Evolutionary conservation across 148 eudicot species (phyloP), one percentile per base, ranked within the genome.

Genomic region (Rhododendron ferrugineum): DNA sequence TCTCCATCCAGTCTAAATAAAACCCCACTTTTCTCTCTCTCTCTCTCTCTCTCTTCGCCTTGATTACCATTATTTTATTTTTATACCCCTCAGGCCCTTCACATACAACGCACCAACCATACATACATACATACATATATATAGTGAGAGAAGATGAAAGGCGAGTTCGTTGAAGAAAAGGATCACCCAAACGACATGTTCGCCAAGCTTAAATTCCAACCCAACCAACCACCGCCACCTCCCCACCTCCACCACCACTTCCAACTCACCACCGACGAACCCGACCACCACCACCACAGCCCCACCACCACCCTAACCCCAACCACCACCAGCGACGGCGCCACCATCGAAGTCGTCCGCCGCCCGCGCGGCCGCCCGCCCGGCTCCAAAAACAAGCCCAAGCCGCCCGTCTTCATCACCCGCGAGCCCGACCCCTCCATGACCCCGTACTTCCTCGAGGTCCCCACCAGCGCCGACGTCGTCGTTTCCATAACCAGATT

Each of bases 351-450:
- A 4, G 88, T 89, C 1, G 72, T 82, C 32, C 91, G 95, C 10
- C 92, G 96, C 23, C 97, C 98, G 6, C 87, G 98, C n/a, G 98
- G 98, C 54, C 90, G 98, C 2, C 97, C 98, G 0, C 96, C 97
- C 2, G 98, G 98, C 0, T 94, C 98, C 0, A 95, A 94, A 30
- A 95, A 95, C 92, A 93, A 92, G 36, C 96, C 94, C 14, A 95
- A 92, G 26, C 96, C 97, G 0, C 92, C 95, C 2, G 58, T 92
- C 0, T 40, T 93, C 46, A 88, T 91, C 10, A 87, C 94, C 36
- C 89, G 90, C 1, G 91, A 92, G 3, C 14, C 94, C 15, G 93
- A 91, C 37, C 91, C 94, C 0, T 70, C 88, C 6, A 93, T 95
- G 97, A 83, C 91, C 4, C 97, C 94, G 0, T 91, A 91, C 82